Evolutionary conservation across 805 yeast species (phyloP).

Genomic region (Candida sonorensis): DNA sequence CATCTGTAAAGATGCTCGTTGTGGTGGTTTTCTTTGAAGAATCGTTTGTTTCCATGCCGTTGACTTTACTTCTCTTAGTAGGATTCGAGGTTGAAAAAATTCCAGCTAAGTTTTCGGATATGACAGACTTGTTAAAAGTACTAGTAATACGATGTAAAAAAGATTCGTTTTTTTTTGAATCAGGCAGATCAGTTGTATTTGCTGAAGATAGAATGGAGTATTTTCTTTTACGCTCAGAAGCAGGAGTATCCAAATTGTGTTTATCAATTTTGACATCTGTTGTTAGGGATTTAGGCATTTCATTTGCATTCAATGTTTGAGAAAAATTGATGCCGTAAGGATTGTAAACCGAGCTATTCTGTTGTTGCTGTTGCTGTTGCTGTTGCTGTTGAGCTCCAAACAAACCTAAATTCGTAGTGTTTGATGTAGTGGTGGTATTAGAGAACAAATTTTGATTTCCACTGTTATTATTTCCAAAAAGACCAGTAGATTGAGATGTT

Average conservation of each 20-base stretch:
- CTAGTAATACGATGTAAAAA: slow-evolving; percentile 14
- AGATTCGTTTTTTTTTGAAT: slow-evolving; percentile 7
- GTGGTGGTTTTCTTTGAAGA: slow-evolving; percentile 4
- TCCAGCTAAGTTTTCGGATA: slow-evolving; percentile 24
- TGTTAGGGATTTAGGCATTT: slow-evolving; percentile 27
- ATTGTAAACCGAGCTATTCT: slow-evolving; percentile 4
- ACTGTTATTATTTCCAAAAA: slow-evolving; percentile 15
- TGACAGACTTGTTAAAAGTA: slow-evolving; percentile 14
- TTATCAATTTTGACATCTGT: slow-evolving; percentile 6
- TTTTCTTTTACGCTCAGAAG: slow-evolving; percentile 2
- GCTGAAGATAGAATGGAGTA: slow-evolving; percentile 1
- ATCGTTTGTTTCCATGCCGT: no score
- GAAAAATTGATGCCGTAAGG: slow-evolving; percentile 23
- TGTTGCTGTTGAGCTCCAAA: slow-evolving; percentile 5
- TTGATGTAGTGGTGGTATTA: no score
- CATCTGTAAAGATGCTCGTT: slow-evolving; percentile 2
- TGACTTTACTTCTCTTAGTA: no score
- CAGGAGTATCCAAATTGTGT: no score
- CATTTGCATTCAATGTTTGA: slow-evolving; percentile 7
- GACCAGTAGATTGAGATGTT: slow-evolving; percentile 43
- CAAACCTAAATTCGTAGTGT: no score
- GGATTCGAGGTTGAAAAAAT: slow-evolving; percentile 20
- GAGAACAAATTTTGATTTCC: no score
- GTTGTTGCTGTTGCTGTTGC: slow-evolving; percentile 4
- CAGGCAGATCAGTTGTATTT: neutral